phyloP scores from a whole-genome alignment of 805 yeast genomes.

The Ogataea pilisensis region DNA sequence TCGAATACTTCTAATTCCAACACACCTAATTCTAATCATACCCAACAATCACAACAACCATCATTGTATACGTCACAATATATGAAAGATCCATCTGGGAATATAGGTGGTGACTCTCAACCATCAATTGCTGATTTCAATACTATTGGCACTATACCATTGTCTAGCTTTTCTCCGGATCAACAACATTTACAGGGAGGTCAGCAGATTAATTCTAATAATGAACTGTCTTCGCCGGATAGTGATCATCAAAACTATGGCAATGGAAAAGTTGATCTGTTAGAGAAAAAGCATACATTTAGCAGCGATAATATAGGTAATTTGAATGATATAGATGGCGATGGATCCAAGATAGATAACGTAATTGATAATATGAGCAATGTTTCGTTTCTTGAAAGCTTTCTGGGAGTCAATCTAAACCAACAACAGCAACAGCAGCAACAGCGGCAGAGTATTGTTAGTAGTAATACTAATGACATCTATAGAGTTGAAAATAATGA shows the following conservation, averaged over 20 bases:
- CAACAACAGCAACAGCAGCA: conserved; percentile 1
- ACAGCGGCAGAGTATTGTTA: neutral
- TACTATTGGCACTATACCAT: conserved; percentile 3
- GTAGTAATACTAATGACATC: neutral
- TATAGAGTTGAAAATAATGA: neutral
- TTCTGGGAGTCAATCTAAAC: neutral
- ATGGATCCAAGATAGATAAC: neutral
- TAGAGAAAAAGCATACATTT: too few relatives aligned
- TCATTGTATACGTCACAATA: too few relatives aligned
- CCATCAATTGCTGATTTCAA: conserved; percentile 1
- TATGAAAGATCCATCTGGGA: too few relatives aligned
- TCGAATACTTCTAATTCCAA: neutral
- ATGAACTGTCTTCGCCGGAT: too few relatives aligned
- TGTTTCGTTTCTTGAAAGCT: conserved; percentile 1
- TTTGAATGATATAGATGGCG: neutral
- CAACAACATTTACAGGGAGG: neutral
- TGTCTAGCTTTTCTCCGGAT: conserved; percentile 1
- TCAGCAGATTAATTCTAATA: neutral
- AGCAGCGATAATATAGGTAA: neutral
- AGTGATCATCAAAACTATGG: too few relatives aligned
- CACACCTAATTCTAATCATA: neutral
- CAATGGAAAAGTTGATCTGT: too few relatives aligned
- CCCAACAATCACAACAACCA: neutral
- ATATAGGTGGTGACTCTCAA: neutral
- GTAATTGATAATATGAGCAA: conserved; percentile 3